These are phyloP conservation scores for Candida insectorum DNA, from an alignment of 805 yeast genomes.

Conservation along the genomic window DNA sequence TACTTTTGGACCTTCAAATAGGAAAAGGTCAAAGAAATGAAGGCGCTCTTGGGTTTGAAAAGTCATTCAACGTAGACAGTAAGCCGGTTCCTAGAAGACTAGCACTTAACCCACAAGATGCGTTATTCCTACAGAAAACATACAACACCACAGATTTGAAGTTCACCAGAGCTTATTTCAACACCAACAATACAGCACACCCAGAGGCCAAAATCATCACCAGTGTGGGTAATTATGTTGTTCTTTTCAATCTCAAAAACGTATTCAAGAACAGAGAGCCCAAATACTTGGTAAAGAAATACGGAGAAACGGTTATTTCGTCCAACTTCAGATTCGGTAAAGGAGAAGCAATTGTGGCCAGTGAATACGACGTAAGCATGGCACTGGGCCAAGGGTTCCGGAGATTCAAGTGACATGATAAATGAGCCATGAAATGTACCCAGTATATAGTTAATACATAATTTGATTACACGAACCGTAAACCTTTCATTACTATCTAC, in stretches of 20 bases:
- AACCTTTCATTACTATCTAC: too few relatives aligned
- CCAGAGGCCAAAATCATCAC: constrained; percentile 72
- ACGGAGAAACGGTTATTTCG: constrained; percentile 60
- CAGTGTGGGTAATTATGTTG: constrained; percentile 77
- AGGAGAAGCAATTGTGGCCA: constrained; percentile 66
- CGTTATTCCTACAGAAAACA: constrained; percentile 53
- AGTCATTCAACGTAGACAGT: constrained; percentile 16
- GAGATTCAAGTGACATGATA: too few relatives aligned
- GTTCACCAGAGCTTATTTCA: constrained; percentile 76
- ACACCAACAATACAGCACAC: constrained; percentile 50
- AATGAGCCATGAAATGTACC: too few relatives aligned
- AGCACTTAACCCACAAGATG: constrained; percentile 68
- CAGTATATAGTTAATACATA: too few relatives aligned
- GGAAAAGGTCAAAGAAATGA: constrained; percentile 48
- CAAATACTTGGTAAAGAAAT: constrained; percentile 58
- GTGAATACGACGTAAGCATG: constrained; percentile 74
- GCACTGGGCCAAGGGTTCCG: constrained; percentile 24
- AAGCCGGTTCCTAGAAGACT: constrained; percentile 71
- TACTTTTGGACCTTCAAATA: constrained; percentile 65
- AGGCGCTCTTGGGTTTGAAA: constrained; percentile 8
- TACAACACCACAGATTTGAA: constrained; percentile 45
- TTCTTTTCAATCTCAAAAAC: constrained; percentile 72
- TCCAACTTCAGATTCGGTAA: constrained; percentile 78
- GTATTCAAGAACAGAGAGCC: constrained; percentile 44
- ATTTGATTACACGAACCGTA: too few relatives aligned